Percentiles rank a stretch among this genome's conserved stretches.
Evolutionary conservation across 495 filamentous ascomycete genomes (phyloP).

Genomic region (Xylaria castorea): DNA sequence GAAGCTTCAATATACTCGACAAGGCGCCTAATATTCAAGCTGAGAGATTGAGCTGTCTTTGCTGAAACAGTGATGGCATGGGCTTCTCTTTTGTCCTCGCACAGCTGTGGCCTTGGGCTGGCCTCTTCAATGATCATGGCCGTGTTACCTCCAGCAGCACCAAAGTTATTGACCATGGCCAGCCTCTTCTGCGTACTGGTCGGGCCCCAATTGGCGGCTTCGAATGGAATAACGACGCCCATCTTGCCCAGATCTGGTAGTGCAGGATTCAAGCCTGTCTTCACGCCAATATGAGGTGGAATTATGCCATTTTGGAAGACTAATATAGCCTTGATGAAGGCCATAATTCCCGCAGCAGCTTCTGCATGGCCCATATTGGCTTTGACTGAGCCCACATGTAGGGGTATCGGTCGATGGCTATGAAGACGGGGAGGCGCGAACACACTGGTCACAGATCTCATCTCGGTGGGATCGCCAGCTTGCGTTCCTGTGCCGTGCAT

Average conservation of each 20-base stretch:
- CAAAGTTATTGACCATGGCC: conserved; percentile 62
- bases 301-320: conserved; percentile 76
- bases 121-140: conserved; percentile 57
- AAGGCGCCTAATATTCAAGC: conserved; percentile 33
- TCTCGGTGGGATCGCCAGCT: conserved; percentile 70
- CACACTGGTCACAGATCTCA: conserved; percentile 67
- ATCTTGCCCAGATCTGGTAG: conserved; percentile 52
- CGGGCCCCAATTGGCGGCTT: conserved; percentile 45
- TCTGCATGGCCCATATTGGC: conserved; percentile 82
- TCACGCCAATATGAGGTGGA: conserved; percentile 76
- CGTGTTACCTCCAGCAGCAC: conserved; percentile 62
- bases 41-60: conserved; percentile 42
- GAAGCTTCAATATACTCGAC: not conserved
- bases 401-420: conserved; percentile 54
- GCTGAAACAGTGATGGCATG: conserved; percentile 53
- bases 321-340: conserved; percentile 73
- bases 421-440: conserved; percentile 55
- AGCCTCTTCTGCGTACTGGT: conserved; percentile 44
- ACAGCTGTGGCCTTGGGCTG: not conserved
- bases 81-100: not conserved
- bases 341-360: conserved; percentile 68
- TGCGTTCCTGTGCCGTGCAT: conserved; percentile 77
- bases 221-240: conserved; percentile 55
- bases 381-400: conserved; percentile 74
- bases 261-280: conserved; percentile 59